These are phyloP conservation scores for Komagataella pseudopastoris DNA, from an alignment of 805 yeast species.

Conservation along the genomic window DNA sequence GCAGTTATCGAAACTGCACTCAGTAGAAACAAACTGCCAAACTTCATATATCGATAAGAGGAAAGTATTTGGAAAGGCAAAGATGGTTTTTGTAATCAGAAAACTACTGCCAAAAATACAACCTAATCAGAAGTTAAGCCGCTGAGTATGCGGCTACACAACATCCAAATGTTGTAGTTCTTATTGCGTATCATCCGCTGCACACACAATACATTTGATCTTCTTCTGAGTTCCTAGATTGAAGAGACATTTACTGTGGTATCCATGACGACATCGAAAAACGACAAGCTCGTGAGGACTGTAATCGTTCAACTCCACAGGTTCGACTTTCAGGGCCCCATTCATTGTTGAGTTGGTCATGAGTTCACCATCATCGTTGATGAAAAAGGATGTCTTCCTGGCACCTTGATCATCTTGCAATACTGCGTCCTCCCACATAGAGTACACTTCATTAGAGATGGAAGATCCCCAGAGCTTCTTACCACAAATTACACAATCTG, in stretches of 20 bases:
- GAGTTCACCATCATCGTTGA: conserved; percentile 2
- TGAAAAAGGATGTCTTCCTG: conserved; percentile 1
- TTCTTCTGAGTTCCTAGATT: conserved; percentile 15
- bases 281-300: conserved; percentile 24
- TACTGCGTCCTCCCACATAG: conserved; percentile 38
- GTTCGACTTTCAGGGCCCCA: not conserved
- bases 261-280: conserved; percentile 56
- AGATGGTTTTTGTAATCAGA: not conserved
- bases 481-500: conserved; percentile 69
- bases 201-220: not conserved
- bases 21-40: not conserved
- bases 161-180: not conserved
- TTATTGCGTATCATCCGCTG: not conserved
- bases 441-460: conserved; percentile 31
- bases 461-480: conserved; percentile 59
- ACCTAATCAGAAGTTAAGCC: not conserved
- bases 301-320: not conserved
- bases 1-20: not conserved
- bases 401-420: conserved; percentile 3
- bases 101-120: not conserved
- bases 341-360: conserved; percentile 2
- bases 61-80: not conserved
- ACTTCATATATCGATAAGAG: not conserved
- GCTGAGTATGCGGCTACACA: not conserved
- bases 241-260: conserved; percentile 43